Evolutionary conservation across 2,329 filamentous ascomycete species (phyloP).

Genomic region (Pyrenophora teres): DNA sequence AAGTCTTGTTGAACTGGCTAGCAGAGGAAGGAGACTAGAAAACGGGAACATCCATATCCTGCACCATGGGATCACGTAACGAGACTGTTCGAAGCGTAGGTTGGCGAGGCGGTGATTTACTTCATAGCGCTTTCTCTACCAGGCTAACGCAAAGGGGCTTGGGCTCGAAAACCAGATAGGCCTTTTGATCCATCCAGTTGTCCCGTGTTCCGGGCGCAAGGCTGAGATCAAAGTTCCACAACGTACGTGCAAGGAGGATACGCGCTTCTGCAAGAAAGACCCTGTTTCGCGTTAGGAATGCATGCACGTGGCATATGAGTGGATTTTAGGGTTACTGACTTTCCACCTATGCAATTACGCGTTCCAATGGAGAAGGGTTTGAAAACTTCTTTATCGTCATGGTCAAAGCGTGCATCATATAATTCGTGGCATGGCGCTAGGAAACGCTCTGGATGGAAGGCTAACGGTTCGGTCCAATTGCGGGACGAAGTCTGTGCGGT

Average conservation of each 20-base stretch:
- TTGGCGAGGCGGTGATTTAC: background rate
- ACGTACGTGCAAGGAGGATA: background rate
- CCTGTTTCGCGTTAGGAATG: background rate
- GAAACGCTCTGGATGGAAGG: too few species aligned
- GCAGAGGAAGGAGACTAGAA: too few species aligned
- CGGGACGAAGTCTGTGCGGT: background rate
- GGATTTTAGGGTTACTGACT: too few species aligned
- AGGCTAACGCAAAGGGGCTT: background rate
- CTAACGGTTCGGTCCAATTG: too few species aligned
- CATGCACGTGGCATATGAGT: background rate
- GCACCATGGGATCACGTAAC: too few species aligned
- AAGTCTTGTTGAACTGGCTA: background rate
- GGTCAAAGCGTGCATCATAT: too few species aligned
- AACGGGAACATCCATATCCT: too few species aligned
- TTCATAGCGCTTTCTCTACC: background rate
- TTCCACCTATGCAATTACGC: too few species aligned
- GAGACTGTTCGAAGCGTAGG: too few species aligned
- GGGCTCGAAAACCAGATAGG: conserved; percentile 5
- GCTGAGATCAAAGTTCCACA: conserved; percentile 1
- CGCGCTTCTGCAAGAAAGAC: conserved; percentile 2
- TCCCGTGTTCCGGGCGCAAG: background rate
- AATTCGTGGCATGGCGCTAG: too few species aligned
- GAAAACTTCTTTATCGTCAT: too few species aligned
- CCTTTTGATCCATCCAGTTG: conserved; percentile 3
- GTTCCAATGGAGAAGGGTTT: too few species aligned